Conservation (phyloP, 805 yeast species). For the Nakazawaea holstii region DNA sequence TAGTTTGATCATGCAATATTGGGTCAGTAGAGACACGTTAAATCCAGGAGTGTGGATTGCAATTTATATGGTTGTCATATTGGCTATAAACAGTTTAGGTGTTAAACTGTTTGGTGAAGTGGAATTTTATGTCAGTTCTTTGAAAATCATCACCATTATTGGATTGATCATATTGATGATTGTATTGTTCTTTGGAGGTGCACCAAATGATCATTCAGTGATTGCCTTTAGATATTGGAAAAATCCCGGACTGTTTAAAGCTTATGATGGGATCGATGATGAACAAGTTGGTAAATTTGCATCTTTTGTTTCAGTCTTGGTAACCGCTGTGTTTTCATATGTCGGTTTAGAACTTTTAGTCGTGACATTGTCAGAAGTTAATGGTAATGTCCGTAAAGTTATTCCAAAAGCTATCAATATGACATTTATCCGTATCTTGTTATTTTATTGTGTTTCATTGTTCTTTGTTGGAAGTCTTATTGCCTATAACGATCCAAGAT, state of each 20-base stretch:
- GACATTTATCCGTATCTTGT: slow-evolving; percentile 57
- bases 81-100: slow-evolving; percentile 44
- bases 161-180: slow-evolving; percentile 44
- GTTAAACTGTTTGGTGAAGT: slow-evolving; percentile 54
- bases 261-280: slow-evolving; percentile 30
- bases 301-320: slow-evolving; percentile 56
- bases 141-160: slow-evolving; percentile 42
- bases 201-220: slow-evolving; percentile 30
- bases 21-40: slow-evolving; percentile 37
- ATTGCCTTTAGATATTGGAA: slow-evolving; percentile 69
- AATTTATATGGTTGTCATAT: slow-evolving; percentile 43
- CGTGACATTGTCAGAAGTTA: slow-evolving; percentile 5
- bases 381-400: slow-evolving; percentile 40
- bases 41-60: slow-evolving; percentile 61
- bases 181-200: slow-evolving; percentile 48
- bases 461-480: slow-evolving; percentile 67
- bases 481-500: slow-evolving; percentile 47
- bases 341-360: slow-evolving; percentile 54
- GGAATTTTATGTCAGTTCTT: slow-evolving; percentile 42
- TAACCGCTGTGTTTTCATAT: slow-evolving; percentile 64
- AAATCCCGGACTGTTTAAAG: slow-evolving; percentile 59
- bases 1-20: slow-evolving; percentile 49
- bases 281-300: slow-evolving; percentile 53
- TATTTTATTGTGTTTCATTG: slow-evolving; percentile 61
- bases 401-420: slow-evolving; percentile 57